Evolutionary conservation across 2,329 filamentous ascomycete genomes (phyloP).

Genomic region (Colletotrichum nymphaeae): DNA sequence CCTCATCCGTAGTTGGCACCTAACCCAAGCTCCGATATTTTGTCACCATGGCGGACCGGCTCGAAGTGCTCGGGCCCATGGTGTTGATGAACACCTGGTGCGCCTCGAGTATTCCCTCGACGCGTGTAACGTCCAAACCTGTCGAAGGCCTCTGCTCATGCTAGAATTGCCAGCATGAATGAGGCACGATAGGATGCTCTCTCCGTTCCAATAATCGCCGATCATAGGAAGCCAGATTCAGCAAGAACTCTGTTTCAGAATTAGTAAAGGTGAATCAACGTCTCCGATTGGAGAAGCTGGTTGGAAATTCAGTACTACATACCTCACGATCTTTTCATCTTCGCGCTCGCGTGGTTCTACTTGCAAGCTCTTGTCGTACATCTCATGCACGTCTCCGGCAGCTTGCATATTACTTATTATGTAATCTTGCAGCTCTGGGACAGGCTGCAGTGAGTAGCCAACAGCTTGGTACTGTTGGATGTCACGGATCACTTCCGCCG

Average conservation of each 20-base stretch:
- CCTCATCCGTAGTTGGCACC: not conserved
- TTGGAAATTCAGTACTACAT: constrained; percentile 54
- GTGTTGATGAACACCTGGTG: not conserved
- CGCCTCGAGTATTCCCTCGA: not conserved
- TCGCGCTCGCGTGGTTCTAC: constrained; percentile 96
- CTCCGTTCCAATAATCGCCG: not conserved
- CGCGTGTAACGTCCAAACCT: not conserved
- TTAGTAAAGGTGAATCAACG: constrained; percentile 38
- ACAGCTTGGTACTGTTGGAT: constrained; percentile 99
- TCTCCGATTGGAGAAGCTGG: constrained; percentile 36
- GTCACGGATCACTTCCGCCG: constrained; percentile 96
- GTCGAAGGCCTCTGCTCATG: not conserved
- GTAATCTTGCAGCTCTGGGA: constrained; percentile 94
- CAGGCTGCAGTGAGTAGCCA: constrained; percentile 90
- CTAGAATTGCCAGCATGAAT: constrained; percentile 1
- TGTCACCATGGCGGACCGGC: not conserved
- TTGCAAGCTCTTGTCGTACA: constrained; percentile 97
- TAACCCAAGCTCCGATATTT: not conserved
- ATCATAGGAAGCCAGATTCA: constrained; percentile 70
- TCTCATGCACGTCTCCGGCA: constrained; percentile 96
- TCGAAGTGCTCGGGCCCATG: not conserved
- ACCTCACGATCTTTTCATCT: constrained; percentile 99
- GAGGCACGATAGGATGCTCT: not conserved
- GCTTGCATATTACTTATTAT: constrained; percentile 96
- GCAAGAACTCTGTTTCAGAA: constrained; percentile 62